Evolutionary conservation across 2,329 filamentous ascomycete genomes (phyloP), one percentile per base, ranked within the genome.

Genomic region (Phaeophleospora eucalypticola): DNA sequence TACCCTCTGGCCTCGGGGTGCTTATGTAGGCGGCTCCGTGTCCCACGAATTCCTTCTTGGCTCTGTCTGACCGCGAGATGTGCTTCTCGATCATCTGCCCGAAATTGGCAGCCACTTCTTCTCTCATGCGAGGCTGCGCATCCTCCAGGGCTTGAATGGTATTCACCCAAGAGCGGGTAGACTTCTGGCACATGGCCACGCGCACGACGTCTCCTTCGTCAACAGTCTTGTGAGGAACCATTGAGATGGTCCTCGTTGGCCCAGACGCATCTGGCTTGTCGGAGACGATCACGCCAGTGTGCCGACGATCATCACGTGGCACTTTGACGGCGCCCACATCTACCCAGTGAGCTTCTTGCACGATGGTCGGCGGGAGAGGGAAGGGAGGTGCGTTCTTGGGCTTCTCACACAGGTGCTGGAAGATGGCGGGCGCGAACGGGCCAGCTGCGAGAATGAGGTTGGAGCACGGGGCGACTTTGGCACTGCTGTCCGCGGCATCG

Each of bases 361-460:
- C 36, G 15, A 43, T 19, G 45, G 54, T 54, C 16, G 45, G 32
- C 6, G 53, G 38, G 4, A 36, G 14, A 12, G 51, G 10, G 38
- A 7, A 36, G 14, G n/a, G 51, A 10, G 4, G 18, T 9, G 21
- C 17, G 36, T 3, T 42, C 36, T 0, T 32, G 34, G 24, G n/a
- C n/a, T n/a, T n/a, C n/a, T n/a, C n/a, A n/a, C 45, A 49, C 0
- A 58, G 34, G 2, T 35, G 12, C 9, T 46, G 15, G 37, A 54
- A 50, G 21, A 57, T 41, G 2, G 29, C 24, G 4, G 52, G 44
- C 2, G 57, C 57, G 19, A 43, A 56, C 12, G 57, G 45, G 2
- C 59, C 58, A 6, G 55, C 52, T 17, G 59, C 58, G 19, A 62
- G 37, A 42, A 62, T 37, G 32, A 62, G 41, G 37, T 58, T 51